These are phyloP conservation scores for Scopulariopsis brevicaulis DNA, from an alignment of 2,329 filamentous ascomycete genomes.

Conservation along the genomic window DNA sequence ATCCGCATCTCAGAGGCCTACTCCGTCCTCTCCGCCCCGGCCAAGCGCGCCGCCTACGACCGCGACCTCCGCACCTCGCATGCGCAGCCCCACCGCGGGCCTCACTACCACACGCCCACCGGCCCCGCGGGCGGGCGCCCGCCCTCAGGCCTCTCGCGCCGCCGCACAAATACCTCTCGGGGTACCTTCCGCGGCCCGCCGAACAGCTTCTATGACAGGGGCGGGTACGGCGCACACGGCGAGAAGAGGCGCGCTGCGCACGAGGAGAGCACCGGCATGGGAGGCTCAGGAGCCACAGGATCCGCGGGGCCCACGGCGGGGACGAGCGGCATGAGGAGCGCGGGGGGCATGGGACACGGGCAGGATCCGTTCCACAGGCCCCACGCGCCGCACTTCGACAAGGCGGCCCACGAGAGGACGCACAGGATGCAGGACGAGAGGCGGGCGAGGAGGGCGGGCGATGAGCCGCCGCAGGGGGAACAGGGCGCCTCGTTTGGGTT, in stretches of 20 bases:
- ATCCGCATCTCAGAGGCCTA: slow-evolving; percentile 79
- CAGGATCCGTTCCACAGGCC: slow-evolving; percentile 36
- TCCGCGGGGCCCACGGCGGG: neutral
- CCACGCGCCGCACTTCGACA: slow-evolving; percentile 65
- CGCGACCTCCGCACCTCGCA: slow-evolving; percentile 39
- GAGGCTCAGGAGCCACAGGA: slow-evolving; percentile 15
- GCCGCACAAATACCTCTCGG: slow-evolving; percentile 30
- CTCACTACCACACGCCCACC: slow-evolving; percentile 39
- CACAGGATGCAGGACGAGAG: slow-evolving; percentile 52
- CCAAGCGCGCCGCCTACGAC: slow-evolving; percentile 75
- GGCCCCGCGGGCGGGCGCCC: slow-evolving; percentile 63
- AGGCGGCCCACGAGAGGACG: slow-evolving; percentile 58
- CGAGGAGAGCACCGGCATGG: slow-evolving; percentile 14
- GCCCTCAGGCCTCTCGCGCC: slow-evolving; percentile 67
- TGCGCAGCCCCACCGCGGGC: slow-evolving; percentile 17
- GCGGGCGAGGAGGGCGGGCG: slow-evolving; percentile 11
- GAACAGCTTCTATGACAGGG: slow-evolving; percentile 75
- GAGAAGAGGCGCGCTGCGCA: slow-evolving; percentile 47
- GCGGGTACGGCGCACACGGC: slow-evolving; percentile 60
- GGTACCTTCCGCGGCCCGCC: slow-evolving; percentile 75
- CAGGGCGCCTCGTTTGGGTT: neutral
- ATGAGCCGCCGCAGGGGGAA: neutral
- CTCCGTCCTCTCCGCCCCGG: slow-evolving; percentile 57
- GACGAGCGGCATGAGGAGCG: slow-evolving; percentile 11
- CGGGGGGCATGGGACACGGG: slow-evolving; percentile 47